Percentiles rank a stretch among this genome's conserved stretches.
Evolutionary conservation across 306 rosid genomes (phyloP).

Genomic region (Pyrus betulifolia): DNA sequence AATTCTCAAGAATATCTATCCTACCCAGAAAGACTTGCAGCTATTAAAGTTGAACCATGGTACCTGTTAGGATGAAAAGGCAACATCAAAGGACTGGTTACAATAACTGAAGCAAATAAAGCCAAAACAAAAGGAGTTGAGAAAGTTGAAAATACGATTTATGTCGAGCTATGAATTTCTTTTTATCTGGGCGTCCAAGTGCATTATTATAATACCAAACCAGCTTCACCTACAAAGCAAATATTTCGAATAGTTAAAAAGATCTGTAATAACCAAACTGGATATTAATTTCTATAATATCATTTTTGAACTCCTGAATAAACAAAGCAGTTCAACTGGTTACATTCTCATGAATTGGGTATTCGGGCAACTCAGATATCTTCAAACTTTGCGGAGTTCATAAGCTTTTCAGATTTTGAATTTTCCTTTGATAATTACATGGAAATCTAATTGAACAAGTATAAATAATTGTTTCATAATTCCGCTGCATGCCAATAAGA

Average conservation of each 20-base stretch:
- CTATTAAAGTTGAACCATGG: constrained; percentile 83
- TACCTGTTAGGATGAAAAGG: constrained; percentile 46
- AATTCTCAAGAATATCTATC: not conserved
- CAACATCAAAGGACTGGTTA: constrained; percentile 10
- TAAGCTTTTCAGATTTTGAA: not conserved
- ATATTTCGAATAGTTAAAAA: constrained; percentile 8
- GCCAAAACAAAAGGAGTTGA: constrained; percentile 19
- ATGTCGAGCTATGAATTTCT: constrained; percentile 82
- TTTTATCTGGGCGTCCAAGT: constrained; percentile 84
- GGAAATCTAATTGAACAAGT: not conserved
- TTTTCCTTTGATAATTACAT: not conserved
- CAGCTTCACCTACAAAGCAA: constrained; percentile 73
- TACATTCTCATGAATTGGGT: not conserved
- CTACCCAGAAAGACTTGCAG: constrained; percentile 98
- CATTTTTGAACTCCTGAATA: constrained; percentile 2
- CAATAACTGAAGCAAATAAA: constrained; percentile 12
- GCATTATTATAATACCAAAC: constrained; percentile 97
- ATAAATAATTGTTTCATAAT: not conserved
- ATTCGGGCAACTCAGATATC: not conserved
- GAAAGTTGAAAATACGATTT: constrained; percentile 57
- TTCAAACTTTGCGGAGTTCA: not conserved
- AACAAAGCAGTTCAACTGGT: not conserved
- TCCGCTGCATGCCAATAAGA: not conserved
- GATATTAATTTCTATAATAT: not conserved
- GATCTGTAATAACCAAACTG: not conserved